Percentiles rank a stretch among this genome's conserved stretches.
These are phyloP conservation scores for Luzula sylvatica DNA, from an alignment of 176 grass and related monocot genomes.

Conservation along the genomic window DNA sequence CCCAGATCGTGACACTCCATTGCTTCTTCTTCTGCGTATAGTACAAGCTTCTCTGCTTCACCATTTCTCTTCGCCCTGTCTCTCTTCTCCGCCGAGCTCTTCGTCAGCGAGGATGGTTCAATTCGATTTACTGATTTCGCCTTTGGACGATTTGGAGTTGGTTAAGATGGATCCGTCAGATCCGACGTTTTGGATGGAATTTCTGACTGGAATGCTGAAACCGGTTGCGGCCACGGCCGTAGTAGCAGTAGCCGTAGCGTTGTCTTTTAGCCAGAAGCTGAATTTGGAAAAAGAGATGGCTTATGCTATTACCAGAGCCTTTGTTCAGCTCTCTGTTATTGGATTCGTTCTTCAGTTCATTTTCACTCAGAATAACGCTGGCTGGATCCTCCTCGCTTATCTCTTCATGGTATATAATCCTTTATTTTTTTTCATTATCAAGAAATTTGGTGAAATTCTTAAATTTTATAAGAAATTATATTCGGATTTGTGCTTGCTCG, in stretches of 20 bases:
- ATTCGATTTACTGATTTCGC: neutral
- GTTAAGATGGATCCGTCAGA: constrained; percentile 50
- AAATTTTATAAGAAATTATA: neutral
- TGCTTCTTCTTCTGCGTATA: neutral
- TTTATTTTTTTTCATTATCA: neutral
- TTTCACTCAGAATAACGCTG: constrained; percentile 58
- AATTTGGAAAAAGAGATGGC: constrained; percentile 74
- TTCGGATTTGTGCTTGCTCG: neutral
- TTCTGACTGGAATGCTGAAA: constrained; percentile 69
- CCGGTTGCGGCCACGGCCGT: constrained; percentile 42
- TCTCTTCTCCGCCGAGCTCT: neutral
- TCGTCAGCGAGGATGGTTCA: neutral
- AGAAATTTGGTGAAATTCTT: neutral
- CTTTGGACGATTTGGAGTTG: constrained; percentile 1
- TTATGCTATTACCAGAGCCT: constrained; percentile 65
- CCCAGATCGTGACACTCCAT: neutral
- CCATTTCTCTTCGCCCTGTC: neutral
- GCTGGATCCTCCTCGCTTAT: constrained; percentile 85
- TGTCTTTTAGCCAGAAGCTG: constrained; percentile 62
- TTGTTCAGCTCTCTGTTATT: constrained; percentile 91
- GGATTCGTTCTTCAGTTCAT: constrained; percentile 97
- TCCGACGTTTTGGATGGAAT: constrained; percentile 71
- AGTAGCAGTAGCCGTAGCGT: constrained; percentile 65
- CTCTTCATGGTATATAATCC: constrained; percentile 67
- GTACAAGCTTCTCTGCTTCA: neutral